Base-by-base conservation (phyloP, 768 basidiomycete species). In the Phallus indusiatus region DNA sequence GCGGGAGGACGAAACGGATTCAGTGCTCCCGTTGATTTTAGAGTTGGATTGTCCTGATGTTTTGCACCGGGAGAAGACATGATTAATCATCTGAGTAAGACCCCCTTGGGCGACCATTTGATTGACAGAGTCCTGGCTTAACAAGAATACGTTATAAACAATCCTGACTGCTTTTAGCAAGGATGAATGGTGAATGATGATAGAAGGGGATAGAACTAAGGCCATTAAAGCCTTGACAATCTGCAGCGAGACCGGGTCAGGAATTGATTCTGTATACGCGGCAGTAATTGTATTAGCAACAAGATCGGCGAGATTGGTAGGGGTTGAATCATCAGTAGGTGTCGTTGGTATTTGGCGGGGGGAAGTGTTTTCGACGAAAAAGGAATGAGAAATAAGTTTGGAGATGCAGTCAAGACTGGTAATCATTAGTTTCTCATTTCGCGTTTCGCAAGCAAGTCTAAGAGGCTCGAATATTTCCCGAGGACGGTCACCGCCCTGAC, bases 51-150 rank as follows among this genome's bases (percentile, higher is more conserved):
- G 5, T 34, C 48, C 61, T 20, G 20, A 71, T 28, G 76, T 66
- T 68, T 78, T 78, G 66, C 90, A 91, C 20, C 96, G 82, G 14
- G 87, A 80, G 69, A 99, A 98, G 59, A 98, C 85, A 67, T 97
- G 94, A 66, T 96, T 89, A 2, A 98, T 94, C 86, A 99, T 98
- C 71, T 99, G 96, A 0, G 93, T 94, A 17, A 99, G 80, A 17
- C 94, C 93, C 18, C 95, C 96, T 71, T 99, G 96, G 17, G 96
- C 96, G 37, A 99, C 95, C 76, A 90, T 94, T 73, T 98, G 96
- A 64, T 95, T 98, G 53, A 94, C 88, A 5, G 87, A 81, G 67
- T 95, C 92, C 20, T 81, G 78, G 65, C 91, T 94, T 60, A 98
- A 78, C 24, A 99, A 77, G 70, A 98, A 99, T 60, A 99, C 86